phyloP scores from a whole-genome alignment of 345 rosid genomes.

The Corchorus olitorius region DNA sequence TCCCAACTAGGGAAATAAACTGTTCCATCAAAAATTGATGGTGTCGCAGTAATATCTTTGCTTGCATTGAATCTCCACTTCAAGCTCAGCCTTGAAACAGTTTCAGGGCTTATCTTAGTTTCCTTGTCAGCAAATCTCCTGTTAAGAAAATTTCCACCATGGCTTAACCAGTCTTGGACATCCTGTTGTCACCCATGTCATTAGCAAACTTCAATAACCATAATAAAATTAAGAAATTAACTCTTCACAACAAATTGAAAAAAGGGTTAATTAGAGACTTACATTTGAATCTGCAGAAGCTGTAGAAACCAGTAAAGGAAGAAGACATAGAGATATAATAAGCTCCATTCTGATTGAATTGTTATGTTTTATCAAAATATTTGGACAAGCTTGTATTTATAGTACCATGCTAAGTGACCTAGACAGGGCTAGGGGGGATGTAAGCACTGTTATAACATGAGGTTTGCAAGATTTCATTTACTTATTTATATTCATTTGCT shows the following conservation, averaged over 20 bases:
- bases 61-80: conserved; percentile 53
- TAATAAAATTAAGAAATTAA: too few species aligned
- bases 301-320: not conserved
- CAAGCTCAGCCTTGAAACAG: conserved; percentile 26
- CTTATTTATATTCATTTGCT: not conserved
- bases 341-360: not conserved
- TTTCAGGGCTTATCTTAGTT: conserved; percentile 22
- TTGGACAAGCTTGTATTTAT: not conserved
- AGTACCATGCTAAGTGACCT: not conserved
- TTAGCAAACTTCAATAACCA: not conserved
- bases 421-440: not conserved
- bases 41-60: conserved; percentile 49
- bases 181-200: not conserved
- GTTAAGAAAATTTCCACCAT: conserved; percentile 40
- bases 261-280: not conserved
- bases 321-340: conserved; percentile 9
- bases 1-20: conserved; percentile 57
- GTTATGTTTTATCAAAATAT: not conserved
- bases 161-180: conserved; percentile 40
- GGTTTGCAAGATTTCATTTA: not conserved
- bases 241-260: too few species aligned
- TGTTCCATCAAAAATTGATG: conserved; percentile 35
- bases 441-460: not conserved
- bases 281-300: conserved; percentile 10
- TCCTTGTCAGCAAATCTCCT: conserved; percentile 34